A percentile compares a stretch with the other conserved stretches of the same genome.
These are phyloP conservation scores for Hippophae tibetana DNA, from an alignment of 306 rosid species.

Conservation along the genomic window DNA sequence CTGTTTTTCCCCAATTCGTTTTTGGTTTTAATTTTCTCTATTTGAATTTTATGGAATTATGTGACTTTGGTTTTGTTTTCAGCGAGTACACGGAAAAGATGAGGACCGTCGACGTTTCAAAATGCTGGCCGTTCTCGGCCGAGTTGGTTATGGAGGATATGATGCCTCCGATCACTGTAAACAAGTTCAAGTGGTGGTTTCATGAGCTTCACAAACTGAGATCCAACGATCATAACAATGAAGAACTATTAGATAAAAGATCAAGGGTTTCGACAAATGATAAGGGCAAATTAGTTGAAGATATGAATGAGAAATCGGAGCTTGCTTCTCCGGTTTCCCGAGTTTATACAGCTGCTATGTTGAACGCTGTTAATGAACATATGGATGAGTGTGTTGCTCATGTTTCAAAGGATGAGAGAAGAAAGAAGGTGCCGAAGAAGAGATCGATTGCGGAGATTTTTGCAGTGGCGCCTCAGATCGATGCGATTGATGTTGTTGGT, in stretches of 20 bases:
- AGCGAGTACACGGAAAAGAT: constrained; percentile 71
- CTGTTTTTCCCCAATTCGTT: too few relatives aligned
- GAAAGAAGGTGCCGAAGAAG: constrained; percentile 52
- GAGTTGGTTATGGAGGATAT: constrained; percentile 22
- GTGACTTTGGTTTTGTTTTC: constrained; percentile 8
- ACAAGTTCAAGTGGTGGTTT: constrained; percentile 67
- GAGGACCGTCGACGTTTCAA: constrained; percentile 56
- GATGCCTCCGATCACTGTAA: constrained; percentile 66
- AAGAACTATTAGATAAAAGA: neutral
- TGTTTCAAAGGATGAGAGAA: constrained; percentile 31
- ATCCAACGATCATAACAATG: constrained; percentile 18
- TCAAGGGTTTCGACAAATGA: constrained; percentile 15
- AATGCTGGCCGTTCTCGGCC: constrained; percentile 67
- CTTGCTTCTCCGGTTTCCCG: constrained; percentile 66
- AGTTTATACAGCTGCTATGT: constrained; percentile 43
- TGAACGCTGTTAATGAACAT: constrained; percentile 52
- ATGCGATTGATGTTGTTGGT: constrained; percentile 12
- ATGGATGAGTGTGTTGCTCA: constrained; percentile 52
- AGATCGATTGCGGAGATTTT: constrained; percentile 85
- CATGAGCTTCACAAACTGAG: constrained; percentile 42
- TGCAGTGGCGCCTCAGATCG: constrained; percentile 68
- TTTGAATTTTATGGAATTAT: neutral
- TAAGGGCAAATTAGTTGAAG: constrained; percentile 1
- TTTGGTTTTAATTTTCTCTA: neutral
- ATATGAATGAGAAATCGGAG: constrained; percentile 33